Evolutionary conservation across 2,329 filamentous ascomycete genomes (phyloP).

Genomic region (Sordariomycetes sp.): DNA sequence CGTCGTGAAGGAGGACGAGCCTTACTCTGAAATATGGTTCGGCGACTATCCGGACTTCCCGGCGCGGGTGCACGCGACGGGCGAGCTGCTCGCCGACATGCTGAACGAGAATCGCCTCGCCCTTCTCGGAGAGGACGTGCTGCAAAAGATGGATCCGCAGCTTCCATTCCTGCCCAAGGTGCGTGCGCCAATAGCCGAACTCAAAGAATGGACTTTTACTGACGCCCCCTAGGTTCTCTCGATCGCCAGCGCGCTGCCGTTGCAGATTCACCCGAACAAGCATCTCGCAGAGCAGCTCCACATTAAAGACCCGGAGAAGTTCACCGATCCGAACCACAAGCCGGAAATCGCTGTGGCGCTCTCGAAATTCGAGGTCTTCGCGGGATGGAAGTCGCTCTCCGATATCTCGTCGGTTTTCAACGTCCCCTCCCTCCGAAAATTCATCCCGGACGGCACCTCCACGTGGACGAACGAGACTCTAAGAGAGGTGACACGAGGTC

Average conservation of each 20-base stretch:
- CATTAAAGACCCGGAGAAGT: constrained; percentile 50
- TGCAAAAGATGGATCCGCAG: constrained; percentile 48
- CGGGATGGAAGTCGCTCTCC: constrained; percentile 58
- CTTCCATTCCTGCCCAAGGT: constrained; percentile 65
- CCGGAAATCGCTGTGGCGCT: constrained; percentile 69
- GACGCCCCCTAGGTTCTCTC: constrained; percentile 48
- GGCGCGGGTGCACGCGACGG: constrained; percentile 50
- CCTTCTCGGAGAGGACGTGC: constrained; percentile 51
- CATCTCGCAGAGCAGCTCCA: constrained; percentile 54
- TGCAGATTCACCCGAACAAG: constrained; percentile 68
- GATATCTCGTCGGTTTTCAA: constrained; percentile 50
- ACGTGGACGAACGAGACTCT: constrained; percentile 47
- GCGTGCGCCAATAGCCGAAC: constrained; percentile 3
- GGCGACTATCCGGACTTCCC: constrained; percentile 65
- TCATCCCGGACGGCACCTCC: constrained; percentile 32
- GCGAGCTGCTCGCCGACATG: constrained; percentile 53
- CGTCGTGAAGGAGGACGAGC: constrained; percentile 50
- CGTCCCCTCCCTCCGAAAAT: constrained; percentile 40
- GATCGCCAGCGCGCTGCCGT: constrained; percentile 62
- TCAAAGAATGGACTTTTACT: not conserved
- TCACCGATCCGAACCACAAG: constrained; percentile 67
- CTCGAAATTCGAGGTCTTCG: constrained; percentile 63
- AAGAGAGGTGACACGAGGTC: constrained; percentile 39
- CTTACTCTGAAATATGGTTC: constrained; percentile 64
- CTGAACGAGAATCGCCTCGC: constrained; percentile 50